Evolutionary conservation across 1,284 basidiomycete species (phyloP), one percentile per base, ranked within the genome.

Genomic region (Inonotus obliquus): DNA sequence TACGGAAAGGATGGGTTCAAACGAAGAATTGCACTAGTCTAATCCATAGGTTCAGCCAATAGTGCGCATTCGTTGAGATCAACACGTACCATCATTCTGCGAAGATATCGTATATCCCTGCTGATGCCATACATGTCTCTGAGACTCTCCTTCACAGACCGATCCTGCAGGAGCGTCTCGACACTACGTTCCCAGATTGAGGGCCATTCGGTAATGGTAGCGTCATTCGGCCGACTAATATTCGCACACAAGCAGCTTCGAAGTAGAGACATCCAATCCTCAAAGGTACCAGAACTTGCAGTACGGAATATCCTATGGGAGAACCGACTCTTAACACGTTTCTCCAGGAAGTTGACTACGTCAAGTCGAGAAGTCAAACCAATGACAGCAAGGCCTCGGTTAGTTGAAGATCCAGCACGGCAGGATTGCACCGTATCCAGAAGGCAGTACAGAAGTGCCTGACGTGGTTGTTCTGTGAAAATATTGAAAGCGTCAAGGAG

Each of bases 261-360:
- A 70, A 61, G 74, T 75, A 3, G 82, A 71, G 4, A 69, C 5
- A 81, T 71, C 86, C 89, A 93, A 27, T 76, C 73, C 5, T 77
- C 69, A 3, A 85, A 65, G 11, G 74, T 75, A 5, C 77, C 69
- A 0, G 87, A 84, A 21, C 87, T 82, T 0, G 84, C 79, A 6
- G 92, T 87, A 57, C 92, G 83, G 65, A 95, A 80, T 68, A 94
- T 91, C 54, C 95, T 81, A 39, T 94, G 93, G 4, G 94, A 96
- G 75, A 97, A 98, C 5, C 95, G 85, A 66, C 93, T 96, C 74
- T 97, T 96, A 56, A 98, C 95, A 53, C 95, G 82, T 72, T 98
- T 98, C 73, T 98, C 95, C 5, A 98, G 78, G 9, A 92, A 75
- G 61, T 92, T 90, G 63, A 96, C 82, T n/a, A 92, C 89, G 69